Evolutionary conservation across 169 alveolate species (phyloP), one percentile per base, ranked within the genome.

Genomic region (Cryptosporidium felis): DNA sequence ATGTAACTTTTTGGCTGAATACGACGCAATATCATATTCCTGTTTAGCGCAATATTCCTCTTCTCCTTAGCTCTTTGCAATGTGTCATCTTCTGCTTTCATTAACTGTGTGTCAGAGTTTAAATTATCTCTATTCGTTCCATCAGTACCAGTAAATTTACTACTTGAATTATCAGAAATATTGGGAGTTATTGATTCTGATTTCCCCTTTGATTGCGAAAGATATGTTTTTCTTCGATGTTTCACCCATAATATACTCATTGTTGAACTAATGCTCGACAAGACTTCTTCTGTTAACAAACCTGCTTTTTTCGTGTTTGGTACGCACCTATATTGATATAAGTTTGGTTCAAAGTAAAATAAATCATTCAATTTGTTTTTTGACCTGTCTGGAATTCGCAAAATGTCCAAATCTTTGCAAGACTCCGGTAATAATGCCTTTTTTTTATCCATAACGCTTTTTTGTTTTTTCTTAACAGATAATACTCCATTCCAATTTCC

Each of bases 231-330:
- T 53, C 85, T 49, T 6, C 85, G 49, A 36, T 74, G 85, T 38
- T 74, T 49, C 5, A 74, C 85, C 85, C 85, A 74, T 2, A 74
- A 51, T 53, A 74, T 36, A 53, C 85, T 74, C 85, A 74, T 74
- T 38, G 85, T 74, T 3, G 85, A 53, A 74, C 85, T 74, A 18
- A 74, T 44, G 56, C 85, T 74, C 12, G 85, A 74, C 41, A 49
- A 16, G 21, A 74, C 67, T 53, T 74, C 67, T 26, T 74, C 85
- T 23, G 85, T 74, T 34, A 74, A 74, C 42, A 74, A 74, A 6
- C 85, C 85, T 74, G 67, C 85, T 28, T 74, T 74, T 21, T 74
- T 49, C 14, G 85, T 74, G 56, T 74, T 74, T 51, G 74, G 65
- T 0, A 53, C 85, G 46, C 85, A 74, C 56, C 74, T 74, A 38